These are phyloP conservation scores for Diaporthe aspalathi DNA, from an alignment of 2,329 filamentous ascomycete genomes.

Conservation along the genomic window DNA sequence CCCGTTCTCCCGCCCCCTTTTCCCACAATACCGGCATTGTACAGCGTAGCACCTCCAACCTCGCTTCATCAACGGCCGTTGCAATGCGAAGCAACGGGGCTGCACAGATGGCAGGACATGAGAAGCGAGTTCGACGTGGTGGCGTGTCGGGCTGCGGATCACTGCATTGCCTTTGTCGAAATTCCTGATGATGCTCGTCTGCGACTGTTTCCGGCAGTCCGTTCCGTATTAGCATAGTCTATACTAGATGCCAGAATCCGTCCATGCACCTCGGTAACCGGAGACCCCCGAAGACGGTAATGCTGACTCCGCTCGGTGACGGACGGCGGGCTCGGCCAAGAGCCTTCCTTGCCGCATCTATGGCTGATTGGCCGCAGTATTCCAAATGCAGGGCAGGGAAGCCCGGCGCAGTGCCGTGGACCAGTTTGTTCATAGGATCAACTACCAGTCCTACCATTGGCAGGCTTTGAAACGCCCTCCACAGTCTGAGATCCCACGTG, in stretches of 20 bases:
- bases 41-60: conserved; percentile 14
- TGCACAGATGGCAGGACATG: conserved; percentile 20
- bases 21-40: not conserved
- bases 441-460: conserved; percentile 14
- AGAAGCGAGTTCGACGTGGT: conserved; percentile 18
- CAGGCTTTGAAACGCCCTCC: conserved; percentile 7
- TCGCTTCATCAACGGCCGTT: conserved; percentile 35
- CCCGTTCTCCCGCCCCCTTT: not conserved
- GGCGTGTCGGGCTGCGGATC: conserved; percentile 29
- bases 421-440: not conserved
- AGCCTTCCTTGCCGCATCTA: not conserved
- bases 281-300: conserved; percentile 34
- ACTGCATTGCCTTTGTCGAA: conserved; percentile 19
- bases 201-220: conserved; percentile 1
- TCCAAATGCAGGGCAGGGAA: conserved; percentile 15
- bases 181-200: not conserved
- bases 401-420: not conserved
- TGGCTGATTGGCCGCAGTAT: conserved; percentile 9
- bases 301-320: not conserved
- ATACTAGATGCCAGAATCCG: conserved; percentile 14
- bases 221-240: conserved; percentile 11
- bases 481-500: conserved; percentile 35
- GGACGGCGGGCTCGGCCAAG: conserved; percentile 21
- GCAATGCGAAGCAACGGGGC: conserved; percentile 2
- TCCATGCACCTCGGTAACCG: conserved; percentile 31